Conservation (phyloP, 2,329 filamentous ascomycete genomes). For the Monilinia fructigena region DNA sequence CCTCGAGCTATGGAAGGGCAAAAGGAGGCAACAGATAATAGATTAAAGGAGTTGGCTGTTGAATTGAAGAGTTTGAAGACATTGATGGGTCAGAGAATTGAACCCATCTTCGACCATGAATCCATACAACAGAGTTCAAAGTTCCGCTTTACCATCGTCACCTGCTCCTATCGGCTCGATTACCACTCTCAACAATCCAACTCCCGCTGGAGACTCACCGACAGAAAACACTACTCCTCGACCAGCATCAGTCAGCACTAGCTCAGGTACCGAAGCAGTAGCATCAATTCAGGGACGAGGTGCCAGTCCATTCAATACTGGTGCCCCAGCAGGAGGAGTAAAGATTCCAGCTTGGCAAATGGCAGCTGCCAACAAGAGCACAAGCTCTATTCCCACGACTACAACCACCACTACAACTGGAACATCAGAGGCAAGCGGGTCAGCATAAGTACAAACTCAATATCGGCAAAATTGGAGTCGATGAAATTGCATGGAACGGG, state of each 20-base stretch:
- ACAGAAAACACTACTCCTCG: conserved; percentile 33
- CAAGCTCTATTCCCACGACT: conserved; percentile 29
- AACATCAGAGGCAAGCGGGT: conserved; percentile 30
- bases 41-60: conserved; percentile 78
- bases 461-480: not conserved
- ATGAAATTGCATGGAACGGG: conserved; percentile 22
- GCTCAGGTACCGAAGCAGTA: conserved; percentile 37
- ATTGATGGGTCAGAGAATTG: conserved; percentile 68
- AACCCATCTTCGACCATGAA: conserved; percentile 40
- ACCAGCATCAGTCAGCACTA: conserved; percentile 40
- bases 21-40: conserved; percentile 76
- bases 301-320: conserved; percentile 51
- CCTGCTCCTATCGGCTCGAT: conserved; percentile 21
- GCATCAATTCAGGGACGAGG: conserved; percentile 42
- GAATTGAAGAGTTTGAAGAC: conserved; percentile 94
- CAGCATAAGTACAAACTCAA: conserved; percentile 23
- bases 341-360: conserved; percentile 80
- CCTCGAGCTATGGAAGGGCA: conserved; percentile 87
- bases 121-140: conserved; percentile 36
- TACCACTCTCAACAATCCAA: conserved; percentile 22
- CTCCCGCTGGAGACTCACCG: conserved; percentile 28
- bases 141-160: conserved; percentile 14
- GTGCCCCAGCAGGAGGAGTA: conserved; percentile 54
- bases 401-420: conserved; percentile 28
- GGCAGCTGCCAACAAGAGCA: conserved; percentile 59